A percentile compares a stretch with the other conserved stretches of the same genome.
phyloP scores from a whole-genome alignment of 2,329 filamentous ascomycete genomes.

The Daldinia sp. region DNA sequence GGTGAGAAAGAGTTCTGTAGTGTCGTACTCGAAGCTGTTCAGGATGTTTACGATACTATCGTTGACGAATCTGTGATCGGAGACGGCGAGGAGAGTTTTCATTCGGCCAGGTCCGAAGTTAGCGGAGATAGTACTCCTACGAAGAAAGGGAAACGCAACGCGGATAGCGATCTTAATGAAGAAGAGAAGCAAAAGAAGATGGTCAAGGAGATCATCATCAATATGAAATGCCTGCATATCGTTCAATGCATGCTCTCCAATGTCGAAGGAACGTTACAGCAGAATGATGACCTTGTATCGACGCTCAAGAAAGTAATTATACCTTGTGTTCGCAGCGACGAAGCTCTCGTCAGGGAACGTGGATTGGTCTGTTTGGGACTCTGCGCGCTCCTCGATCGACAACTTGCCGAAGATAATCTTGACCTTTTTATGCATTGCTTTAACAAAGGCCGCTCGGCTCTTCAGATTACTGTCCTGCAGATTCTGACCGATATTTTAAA shows the following conservation, averaged over 20 bases:
- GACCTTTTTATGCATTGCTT: slow-evolving; percentile 96
- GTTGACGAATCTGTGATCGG: slow-evolving; percentile 72
- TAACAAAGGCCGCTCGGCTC: slow-evolving; percentile 86
- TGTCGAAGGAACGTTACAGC: slow-evolving; percentile 86
- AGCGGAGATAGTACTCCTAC: slow-evolving; percentile 73
- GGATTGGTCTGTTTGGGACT: slow-evolving; percentile 90
- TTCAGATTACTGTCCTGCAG: slow-evolving; percentile 91
- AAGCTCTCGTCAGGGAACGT: slow-evolving; percentile 90
- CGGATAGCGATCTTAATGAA: slow-evolving; percentile 63
- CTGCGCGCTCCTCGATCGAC: slow-evolving; percentile 90
- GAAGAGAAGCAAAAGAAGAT: slow-evolving; percentile 79
- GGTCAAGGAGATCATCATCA: slow-evolving; percentile 91
- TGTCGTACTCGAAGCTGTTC: slow-evolving; percentile 90
- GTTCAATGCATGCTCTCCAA: slow-evolving; percentile 98
- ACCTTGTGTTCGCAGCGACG: slow-evolving; percentile 91
- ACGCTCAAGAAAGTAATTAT: slow-evolving; percentile 98
- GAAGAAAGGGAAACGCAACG: slow-evolving; percentile 58
- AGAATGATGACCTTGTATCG: slow-evolving; percentile 91
- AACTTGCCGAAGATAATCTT: slow-evolving; percentile 91
- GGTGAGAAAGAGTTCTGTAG: slow-evolving; percentile 87
- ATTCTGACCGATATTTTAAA: slow-evolving; percentile 94
- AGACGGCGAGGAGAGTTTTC: slow-evolving; percentile 83
- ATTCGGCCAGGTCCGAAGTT: slow-evolving; percentile 89
- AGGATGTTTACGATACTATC: slow-evolving; percentile 96
- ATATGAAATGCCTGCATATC: slow-evolving; percentile 98